Evolutionary conservation across 805 yeast genomes (phyloP), one percentile per base, ranked within the genome.

Genomic region (Pichia exigua): DNA sequence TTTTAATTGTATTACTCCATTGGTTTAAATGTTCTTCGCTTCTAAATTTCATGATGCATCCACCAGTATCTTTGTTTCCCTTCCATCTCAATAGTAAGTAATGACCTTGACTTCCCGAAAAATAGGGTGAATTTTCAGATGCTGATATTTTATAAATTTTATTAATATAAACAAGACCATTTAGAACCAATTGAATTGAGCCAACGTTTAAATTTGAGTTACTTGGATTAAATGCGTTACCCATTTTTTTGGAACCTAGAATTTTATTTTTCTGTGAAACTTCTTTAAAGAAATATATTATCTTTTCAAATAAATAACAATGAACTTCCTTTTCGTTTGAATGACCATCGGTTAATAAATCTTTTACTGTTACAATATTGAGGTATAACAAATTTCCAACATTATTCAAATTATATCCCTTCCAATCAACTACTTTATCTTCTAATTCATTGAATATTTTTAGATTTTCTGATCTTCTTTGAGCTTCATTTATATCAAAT

Each of bases 401-500:
- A 57, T 82, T 84, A 50, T 74, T 75, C 44, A 85, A 72, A 53
- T 83, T 82, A 64, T 88, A 89, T 22, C 97, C 97, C 59, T 89
- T 82, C 99, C 99, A 94, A 68, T 91, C 95, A 22, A 76, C 73
- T 12, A 92, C 95, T 52, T 91, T 78, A 21, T 81, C 87, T 50
- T 77, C 75, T 44, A 94, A 74, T 49, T 83, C 85, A 58, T 78
- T 80, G 42, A 87, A 74, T 39, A 80, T 77, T 53, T 82, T 85
- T 50, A 82, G 77, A 67, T 94, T 94, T 65, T 94, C 99, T 1
- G 94, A 83, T 57, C 87, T 76, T 68, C 99, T 78, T 70, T 91
- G 97, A 20, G 95, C 88, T 66, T 94, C 99, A 69, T 94, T 94
- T 38, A 94, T 92, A 58, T 81, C 82, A 58, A 80, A 77, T 21